phyloP scores from a whole-genome alignment of 768 basidiomycete species.

The Termitomyces heimii region DNA sequence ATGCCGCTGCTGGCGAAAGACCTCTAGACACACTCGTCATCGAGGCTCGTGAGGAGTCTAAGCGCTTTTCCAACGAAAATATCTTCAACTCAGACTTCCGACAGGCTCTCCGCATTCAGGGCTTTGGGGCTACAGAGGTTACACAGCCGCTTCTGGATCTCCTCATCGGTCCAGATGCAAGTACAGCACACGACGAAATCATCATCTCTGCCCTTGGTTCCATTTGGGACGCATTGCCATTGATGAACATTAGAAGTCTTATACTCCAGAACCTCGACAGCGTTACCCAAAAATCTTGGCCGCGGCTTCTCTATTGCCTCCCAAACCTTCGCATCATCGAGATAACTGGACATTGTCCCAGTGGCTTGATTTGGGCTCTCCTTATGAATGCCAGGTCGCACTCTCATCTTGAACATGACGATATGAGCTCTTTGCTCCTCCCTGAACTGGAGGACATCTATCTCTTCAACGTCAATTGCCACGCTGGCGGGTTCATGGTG shows the following conservation, averaged over 20 bases:
- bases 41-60: conserved; percentile 20
- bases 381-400: conserved; percentile 29
- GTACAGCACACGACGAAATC: conserved; percentile 22
- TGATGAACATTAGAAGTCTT: conserved; percentile 25
- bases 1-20: conserved; percentile 11
- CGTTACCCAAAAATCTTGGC: conserved; percentile 35
- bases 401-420: conserved; percentile 20
- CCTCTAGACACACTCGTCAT: conserved; percentile 25
- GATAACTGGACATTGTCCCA: conserved; percentile 30
- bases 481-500: conserved; percentile 35
- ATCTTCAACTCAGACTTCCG: conserved; percentile 23
- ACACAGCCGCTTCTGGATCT: conserved; percentile 25
- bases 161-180: conserved; percentile 21
- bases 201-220: conserved; percentile 23
- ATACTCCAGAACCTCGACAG: conserved; percentile 31
- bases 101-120: conserved; percentile 27
- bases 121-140: conserved; percentile 20
- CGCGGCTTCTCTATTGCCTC: conserved; percentile 22
- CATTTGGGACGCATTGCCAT: conserved; percentile 27
- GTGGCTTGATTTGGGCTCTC: conserved; percentile 33
- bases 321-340: conserved; percentile 29
- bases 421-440: conserved; percentile 21
- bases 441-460: conserved; percentile 31
- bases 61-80: conserved; percentile 18
- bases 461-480: conserved; percentile 31